Conservation (phyloP, 2,329 filamentous ascomycete species). For the Colletotrichum sp. region DNA sequence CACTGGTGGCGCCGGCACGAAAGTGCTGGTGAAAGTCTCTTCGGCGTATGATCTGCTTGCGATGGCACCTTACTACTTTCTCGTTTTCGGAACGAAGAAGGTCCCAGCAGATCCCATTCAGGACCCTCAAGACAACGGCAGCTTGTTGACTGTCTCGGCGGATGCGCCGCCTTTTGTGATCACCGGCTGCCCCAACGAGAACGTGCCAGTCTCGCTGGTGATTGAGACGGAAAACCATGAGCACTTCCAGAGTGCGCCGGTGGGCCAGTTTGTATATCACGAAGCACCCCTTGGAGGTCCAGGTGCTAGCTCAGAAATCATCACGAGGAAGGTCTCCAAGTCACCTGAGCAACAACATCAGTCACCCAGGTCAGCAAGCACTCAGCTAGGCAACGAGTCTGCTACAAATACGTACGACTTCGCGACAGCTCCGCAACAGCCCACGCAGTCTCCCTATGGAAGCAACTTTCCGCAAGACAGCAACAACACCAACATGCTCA, state of each 20-base stretch:
- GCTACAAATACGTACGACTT: slow-evolving; percentile 62
- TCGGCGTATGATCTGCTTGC: slow-evolving; percentile 73
- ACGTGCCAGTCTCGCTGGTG: slow-evolving; percentile 59
- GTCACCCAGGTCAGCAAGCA: slow-evolving; percentile 29
- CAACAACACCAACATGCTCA: slow-evolving; percentile 58
- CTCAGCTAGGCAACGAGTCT: slow-evolving; percentile 37
- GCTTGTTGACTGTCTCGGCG: slow-evolving; percentile 73
- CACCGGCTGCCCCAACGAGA: slow-evolving; percentile 54
- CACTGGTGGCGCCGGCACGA: slow-evolving; percentile 71
- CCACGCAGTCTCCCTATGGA: slow-evolving; percentile 33
- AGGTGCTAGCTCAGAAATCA: slow-evolving; percentile 40
- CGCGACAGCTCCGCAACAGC: slow-evolving; percentile 51
- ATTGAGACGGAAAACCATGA: slow-evolving; percentile 58
- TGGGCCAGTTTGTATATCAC: slow-evolving; percentile 51
- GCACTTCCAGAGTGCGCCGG: slow-evolving; percentile 54
- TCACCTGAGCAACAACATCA: slow-evolving; percentile 53
- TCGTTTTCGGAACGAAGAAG: slow-evolving; percentile 82
- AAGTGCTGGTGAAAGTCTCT: slow-evolving; percentile 75
- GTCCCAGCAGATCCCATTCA: slow-evolving; percentile 68
- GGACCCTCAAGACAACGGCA: slow-evolving; percentile 58
- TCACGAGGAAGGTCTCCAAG: slow-evolving; percentile 44
- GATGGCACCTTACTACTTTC: slow-evolving; percentile 64
- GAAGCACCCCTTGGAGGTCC: slow-evolving; percentile 33
- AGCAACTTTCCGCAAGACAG: slow-evolving; percentile 44
- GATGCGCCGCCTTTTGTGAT: slow-evolving; percentile 69